Percentiles rank a stretch among this genome's conserved stretches.
Evolutionary conservation across 805 yeast species (phyloP).

Genomic region (Cyberlindnera euphorbiae): DNA sequence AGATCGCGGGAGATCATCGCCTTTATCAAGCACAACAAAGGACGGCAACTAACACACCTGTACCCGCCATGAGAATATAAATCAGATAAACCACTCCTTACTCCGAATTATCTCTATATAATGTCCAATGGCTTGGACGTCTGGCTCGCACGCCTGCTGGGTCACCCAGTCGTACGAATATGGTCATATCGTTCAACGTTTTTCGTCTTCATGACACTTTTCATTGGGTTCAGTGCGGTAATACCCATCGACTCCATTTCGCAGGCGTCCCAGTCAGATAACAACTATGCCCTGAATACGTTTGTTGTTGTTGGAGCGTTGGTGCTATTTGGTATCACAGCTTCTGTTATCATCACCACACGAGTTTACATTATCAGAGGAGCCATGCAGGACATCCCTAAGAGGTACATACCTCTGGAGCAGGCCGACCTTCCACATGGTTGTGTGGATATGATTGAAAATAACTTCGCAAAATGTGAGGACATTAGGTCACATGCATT

Average conservation of each 20-base stretch:
- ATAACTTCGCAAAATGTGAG: slow-evolving; percentile 39
- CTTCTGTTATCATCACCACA: slow-evolving; percentile 48
- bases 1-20: too few species aligned
- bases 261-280: slow-evolving; percentile 50
- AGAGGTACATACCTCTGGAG: slow-evolving; percentile 65
- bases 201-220: slow-evolving; percentile 34
- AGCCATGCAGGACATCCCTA: slow-evolving; percentile 71
- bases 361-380: slow-evolving; percentile 56
- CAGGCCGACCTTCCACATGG: slow-evolving; percentile 52
- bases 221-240: slow-evolving; percentile 59
- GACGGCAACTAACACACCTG: too few species aligned
- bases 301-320: slow-evolving; percentile 74
- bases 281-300: slow-evolving; percentile 68
- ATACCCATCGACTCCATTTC: slow-evolving; percentile 77
- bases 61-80: too few species aligned
- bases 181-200: slow-evolving; percentile 46
- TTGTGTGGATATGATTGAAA: slow-evolving; percentile 35
- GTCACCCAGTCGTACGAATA: slow-evolving; percentile 15
- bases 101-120: too few species aligned
- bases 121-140: neutral
- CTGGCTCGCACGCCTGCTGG: slow-evolving; percentile 5
- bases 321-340: slow-evolving; percentile 50
- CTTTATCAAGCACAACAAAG: neutral
- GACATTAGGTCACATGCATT: slow-evolving; percentile 34
- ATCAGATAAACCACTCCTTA: too few species aligned